Percentiles rank a stretch among this genome's conserved stretches.
Conservation (phyloP, 305 asterid species). For the Fraxinus dipetala region DNA sequence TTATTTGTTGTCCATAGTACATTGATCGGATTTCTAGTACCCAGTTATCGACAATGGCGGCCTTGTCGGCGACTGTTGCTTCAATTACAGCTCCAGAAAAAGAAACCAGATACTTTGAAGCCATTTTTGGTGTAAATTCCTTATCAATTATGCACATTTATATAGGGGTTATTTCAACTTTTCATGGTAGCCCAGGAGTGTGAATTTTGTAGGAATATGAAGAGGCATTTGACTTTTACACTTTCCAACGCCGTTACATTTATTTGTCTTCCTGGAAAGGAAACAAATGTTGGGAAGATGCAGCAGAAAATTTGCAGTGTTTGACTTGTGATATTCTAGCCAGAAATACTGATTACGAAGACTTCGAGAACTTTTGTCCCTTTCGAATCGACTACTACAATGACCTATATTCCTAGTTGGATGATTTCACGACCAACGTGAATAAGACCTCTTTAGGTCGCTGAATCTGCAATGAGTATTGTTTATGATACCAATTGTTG, state of each 20-base stretch:
- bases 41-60: slow-evolving; percentile 16
- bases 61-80: slow-evolving; percentile 23
- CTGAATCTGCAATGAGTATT: not conserved
- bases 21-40: not conserved
- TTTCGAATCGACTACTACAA: not conserved
- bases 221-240: not conserved
- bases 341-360: not conserved
- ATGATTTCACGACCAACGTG: not conserved
- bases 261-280: not conserved
- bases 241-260: not conserved
- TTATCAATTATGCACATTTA: not conserved
- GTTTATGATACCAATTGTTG: not conserved
- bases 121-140: slow-evolving; percentile 1
- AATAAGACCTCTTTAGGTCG: not conserved
- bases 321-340: not conserved
- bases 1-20: not conserved
- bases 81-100: slow-evolving; percentile 12
- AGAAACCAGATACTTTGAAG: slow-evolving; percentile 13
- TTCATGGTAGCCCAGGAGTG: not conserved
- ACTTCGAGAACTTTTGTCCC: not conserved
- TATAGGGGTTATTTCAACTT: not conserved
- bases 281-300: not conserved
- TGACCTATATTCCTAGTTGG: not conserved
- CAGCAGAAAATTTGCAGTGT: not conserved
- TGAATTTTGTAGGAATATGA: not conserved